Conservation (phyloP, 805 yeast genomes). For the Yarrowia keelungensis region DNA sequence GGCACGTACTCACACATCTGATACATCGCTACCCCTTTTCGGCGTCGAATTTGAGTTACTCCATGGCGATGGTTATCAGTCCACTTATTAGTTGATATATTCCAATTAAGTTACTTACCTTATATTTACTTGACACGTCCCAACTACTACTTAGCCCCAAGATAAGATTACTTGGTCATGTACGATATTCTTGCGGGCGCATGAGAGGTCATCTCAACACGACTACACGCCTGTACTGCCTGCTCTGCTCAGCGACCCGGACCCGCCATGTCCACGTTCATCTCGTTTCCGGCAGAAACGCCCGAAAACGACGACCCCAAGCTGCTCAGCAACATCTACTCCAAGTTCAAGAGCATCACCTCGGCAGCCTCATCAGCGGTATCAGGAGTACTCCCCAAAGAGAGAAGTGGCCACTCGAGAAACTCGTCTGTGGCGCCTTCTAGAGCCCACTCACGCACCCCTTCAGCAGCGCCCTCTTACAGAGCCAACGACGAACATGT, state of each 20-base stretch:
- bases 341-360: slow-evolving; percentile 43
- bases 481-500: slow-evolving; percentile 13
- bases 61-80: too few relatives aligned
- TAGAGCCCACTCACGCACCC: slow-evolving; percentile 19
- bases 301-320: slow-evolving; percentile 39
- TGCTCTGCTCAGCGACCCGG: not conserved
- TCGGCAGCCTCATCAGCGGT: slow-evolving; percentile 45
- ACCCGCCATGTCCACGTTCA: slow-evolving; percentile 24
- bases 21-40: too few relatives aligned
- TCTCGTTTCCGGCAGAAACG: slow-evolving; percentile 33
- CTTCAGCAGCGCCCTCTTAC: slow-evolving; percentile 2
- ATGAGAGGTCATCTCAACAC: slow-evolving; percentile 16
- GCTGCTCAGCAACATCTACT: slow-evolving; percentile 43
- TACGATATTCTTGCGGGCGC: slow-evolving; percentile 6
- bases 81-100: not conserved
- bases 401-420: slow-evolving; percentile 29
- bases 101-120: not conserved
- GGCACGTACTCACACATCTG: too few relatives aligned
- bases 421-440: slow-evolving; percentile 4
- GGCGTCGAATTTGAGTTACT: too few relatives aligned
- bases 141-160: not conserved
- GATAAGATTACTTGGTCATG: not conserved
- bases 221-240: not conserved
- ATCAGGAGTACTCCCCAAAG: slow-evolving; percentile 41
- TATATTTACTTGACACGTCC: not conserved